phyloP scores from a whole-genome alignment of 768 basidiomycete species.

The Chalciporus chontae region DNA sequence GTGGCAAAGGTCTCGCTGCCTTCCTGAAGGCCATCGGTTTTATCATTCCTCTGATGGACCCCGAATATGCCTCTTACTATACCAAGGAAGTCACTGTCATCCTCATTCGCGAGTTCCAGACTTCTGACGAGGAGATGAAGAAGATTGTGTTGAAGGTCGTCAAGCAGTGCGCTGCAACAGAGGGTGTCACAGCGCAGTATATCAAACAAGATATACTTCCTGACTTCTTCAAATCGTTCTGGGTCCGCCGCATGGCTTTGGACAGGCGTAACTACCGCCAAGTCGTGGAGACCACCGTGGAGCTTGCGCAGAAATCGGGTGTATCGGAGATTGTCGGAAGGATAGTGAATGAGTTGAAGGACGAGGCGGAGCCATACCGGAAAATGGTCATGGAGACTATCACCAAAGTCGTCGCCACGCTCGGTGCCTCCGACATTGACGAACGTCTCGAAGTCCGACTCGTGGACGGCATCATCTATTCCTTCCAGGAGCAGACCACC shows the following conservation, averaged over 20 bases:
- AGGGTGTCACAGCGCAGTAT: slow-evolving; percentile 93
- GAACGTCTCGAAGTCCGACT: slow-evolving; percentile 92
- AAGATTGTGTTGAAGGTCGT: slow-evolving; percentile 99
- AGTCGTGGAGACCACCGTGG: slow-evolving; percentile 98
- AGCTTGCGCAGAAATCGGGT: slow-evolving; percentile 95
- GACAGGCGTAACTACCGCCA: slow-evolving; percentile 95
- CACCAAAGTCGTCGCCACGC: slow-evolving; percentile 88
- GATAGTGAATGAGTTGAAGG: slow-evolving; percentile 63
- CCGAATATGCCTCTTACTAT: slow-evolving; percentile 98
- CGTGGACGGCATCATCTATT: slow-evolving; percentile 97
- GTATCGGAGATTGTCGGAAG: slow-evolving; percentile 93
- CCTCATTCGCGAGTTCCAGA: slow-evolving; percentile 97
- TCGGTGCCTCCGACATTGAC: slow-evolving; percentile 97
- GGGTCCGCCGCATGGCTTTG: slow-evolving; percentile 97
- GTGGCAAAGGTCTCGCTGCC: slow-evolving; percentile 74
- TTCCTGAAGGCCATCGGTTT: slow-evolving; percentile 94
- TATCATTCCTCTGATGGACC: slow-evolving; percentile 99
- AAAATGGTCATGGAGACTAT: slow-evolving; percentile 99
- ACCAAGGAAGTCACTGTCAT: slow-evolving; percentile 97
- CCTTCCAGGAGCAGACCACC: slow-evolving; percentile 99
- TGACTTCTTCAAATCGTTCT: slow-evolving; percentile 99
- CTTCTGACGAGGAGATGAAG: slow-evolving; percentile 99
- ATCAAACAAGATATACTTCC: slow-evolving; percentile 98
- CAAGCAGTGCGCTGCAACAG: slow-evolving; percentile 97
- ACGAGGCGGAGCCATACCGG: slow-evolving; percentile 71